These are phyloP conservation scores for Candida xiaguanensis DNA, from an alignment of 805 yeast genomes.

Conservation along the genomic window DNA sequence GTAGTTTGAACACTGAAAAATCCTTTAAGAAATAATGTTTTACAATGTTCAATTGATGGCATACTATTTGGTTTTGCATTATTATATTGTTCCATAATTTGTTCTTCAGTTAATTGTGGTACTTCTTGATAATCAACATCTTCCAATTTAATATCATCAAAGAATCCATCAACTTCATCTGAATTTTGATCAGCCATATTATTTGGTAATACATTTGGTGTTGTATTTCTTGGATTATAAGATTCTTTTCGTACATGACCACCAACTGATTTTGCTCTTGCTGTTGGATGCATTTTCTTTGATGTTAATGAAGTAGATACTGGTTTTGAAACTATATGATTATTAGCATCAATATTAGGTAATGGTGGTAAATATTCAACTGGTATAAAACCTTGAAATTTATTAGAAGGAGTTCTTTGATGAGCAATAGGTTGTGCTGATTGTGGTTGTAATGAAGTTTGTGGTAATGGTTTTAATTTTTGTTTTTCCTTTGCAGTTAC, in stretches of 20 bases:
- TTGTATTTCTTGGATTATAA: slow-evolving; percentile 11
- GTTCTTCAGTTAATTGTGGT: slow-evolving; percentile 37
- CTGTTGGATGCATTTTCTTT: slow-evolving; percentile 66
- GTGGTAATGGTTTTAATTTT: slow-evolving; percentile 7
- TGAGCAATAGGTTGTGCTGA: slow-evolving; percentile 17
- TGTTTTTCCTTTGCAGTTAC: slow-evolving; percentile 55
- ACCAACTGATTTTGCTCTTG: slow-evolving; percentile 85
- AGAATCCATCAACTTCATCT: slow-evolving; percentile 49
- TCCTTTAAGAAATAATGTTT: slow-evolving; percentile 86
- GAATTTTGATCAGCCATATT: slow-evolving; percentile 40
- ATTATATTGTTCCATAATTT: slow-evolving; percentile 40
- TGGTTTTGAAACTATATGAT: slow-evolving; percentile 17
- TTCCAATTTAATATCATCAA: slow-evolving; percentile 54
- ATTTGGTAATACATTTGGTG: slow-evolving; percentile 38
- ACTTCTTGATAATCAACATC: slow-evolving; percentile 27
- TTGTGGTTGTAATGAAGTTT: slow-evolving; percentile 15
- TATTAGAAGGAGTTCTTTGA: slow-evolving; percentile 46
- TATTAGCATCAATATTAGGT: slow-evolving; percentile 34
- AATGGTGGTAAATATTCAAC: slow-evolving; percentile 44
- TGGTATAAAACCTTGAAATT: slow-evolving; percentile 39
- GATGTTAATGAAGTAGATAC: slow-evolving; percentile 2
- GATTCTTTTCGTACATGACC: slow-evolving; percentile 67
- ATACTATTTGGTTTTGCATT: slow-evolving; percentile 70
- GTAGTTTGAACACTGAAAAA: slow-evolving; percentile 94
- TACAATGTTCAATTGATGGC: slow-evolving; percentile 94